Percentiles rank a stretch among this genome's conserved stretches.
phyloP scores from a whole-genome alignment of 73 alveolate species.

The Paramecium sexaurelia region DNA sequence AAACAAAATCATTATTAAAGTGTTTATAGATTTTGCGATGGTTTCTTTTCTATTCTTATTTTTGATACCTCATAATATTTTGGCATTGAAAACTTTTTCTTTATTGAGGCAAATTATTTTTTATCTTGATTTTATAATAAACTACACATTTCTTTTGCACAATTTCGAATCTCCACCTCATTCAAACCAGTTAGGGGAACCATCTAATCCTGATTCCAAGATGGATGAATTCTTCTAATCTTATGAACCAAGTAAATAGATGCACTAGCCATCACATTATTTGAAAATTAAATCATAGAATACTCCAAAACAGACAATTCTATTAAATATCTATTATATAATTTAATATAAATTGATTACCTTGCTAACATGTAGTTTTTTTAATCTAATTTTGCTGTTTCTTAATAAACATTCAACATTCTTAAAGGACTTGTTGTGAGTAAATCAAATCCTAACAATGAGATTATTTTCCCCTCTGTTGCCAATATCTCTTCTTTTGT shows the following conservation, averaged over 20 bases:
- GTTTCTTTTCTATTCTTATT: conserved; percentile 55
- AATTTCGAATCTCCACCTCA: conserved; percentile 52
- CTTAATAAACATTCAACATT: conserved; percentile 64
- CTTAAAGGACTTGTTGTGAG: conserved; percentile 73
- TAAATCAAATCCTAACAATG: conserved; percentile 76
- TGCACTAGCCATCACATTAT: conserved; percentile 65
- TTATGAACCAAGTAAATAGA: conserved; percentile 65
- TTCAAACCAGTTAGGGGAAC: conserved; percentile 61
- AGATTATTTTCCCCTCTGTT: conserved; percentile 87
- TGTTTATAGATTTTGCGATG: neutral
- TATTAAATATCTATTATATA: conserved; percentile 24
- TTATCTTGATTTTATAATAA: conserved; percentile 49
- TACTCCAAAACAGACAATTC: conserved; percentile 62
- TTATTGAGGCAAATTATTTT: conserved; percentile 47
- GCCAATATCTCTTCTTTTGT: conserved; percentile 84
- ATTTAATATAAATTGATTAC: neutral
- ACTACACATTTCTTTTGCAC: conserved; percentile 61
- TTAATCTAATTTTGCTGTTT: conserved; percentile 43
- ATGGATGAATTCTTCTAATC: conserved; percentile 53
- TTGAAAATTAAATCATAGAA: neutral
- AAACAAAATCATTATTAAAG: neutral
- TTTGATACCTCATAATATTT: conserved; percentile 58
- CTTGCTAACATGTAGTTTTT: conserved; percentile 64
- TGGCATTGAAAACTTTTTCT: conserved; percentile 56
- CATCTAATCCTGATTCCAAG: conserved; percentile 56